Evolutionary conservation across 148 eudicot species (phyloP).

Genomic region (Vaccinium darrowii): DNA sequence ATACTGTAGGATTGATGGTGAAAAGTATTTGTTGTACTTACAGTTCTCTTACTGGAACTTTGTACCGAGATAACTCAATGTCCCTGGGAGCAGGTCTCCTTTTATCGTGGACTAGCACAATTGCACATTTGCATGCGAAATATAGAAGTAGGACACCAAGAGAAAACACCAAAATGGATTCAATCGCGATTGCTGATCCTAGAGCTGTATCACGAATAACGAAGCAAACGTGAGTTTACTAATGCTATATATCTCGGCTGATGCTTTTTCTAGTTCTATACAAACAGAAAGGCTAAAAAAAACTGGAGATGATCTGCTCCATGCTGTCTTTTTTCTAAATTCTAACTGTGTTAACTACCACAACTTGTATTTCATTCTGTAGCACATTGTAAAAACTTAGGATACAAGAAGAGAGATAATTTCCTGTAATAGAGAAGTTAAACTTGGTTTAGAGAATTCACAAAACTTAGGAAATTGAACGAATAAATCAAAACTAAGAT

Average conservation of each 20-base stretch:
- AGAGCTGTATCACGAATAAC: slow-evolving; percentile 46
- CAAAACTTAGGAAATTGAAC: not conserved
- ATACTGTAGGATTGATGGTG: not conserved
- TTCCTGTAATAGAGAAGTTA: not conserved
- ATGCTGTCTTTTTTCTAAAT: not conserved
- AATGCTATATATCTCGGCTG: not conserved
- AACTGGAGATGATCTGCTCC: not conserved
- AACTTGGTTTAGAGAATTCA: not conserved
- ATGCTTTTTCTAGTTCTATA: not conserved
- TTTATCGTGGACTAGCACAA: slow-evolving; percentile 51
- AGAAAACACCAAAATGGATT: slow-evolving; percentile 50
- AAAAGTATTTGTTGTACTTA: slow-evolving; percentile 22
- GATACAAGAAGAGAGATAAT: not conserved
- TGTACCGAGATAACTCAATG: slow-evolving; percentile 29
- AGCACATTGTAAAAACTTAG: not conserved
- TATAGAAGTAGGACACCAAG: slow-evolving; percentile 61
- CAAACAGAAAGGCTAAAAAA: not conserved
- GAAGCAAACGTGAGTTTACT: slow-evolving; percentile 11
- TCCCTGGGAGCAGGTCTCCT: slow-evolving; percentile 27
- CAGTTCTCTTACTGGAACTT: slow-evolving; percentile 26
- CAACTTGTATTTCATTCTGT: not conserved
- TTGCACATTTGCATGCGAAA: slow-evolving; percentile 80
- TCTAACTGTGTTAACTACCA: too few species aligned
- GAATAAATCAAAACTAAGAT: not conserved
- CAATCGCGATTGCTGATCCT: slow-evolving; percentile 71